Conservation (phyloP, 148 eudicot genomes). For the Salicornia ramosissima region DNA sequence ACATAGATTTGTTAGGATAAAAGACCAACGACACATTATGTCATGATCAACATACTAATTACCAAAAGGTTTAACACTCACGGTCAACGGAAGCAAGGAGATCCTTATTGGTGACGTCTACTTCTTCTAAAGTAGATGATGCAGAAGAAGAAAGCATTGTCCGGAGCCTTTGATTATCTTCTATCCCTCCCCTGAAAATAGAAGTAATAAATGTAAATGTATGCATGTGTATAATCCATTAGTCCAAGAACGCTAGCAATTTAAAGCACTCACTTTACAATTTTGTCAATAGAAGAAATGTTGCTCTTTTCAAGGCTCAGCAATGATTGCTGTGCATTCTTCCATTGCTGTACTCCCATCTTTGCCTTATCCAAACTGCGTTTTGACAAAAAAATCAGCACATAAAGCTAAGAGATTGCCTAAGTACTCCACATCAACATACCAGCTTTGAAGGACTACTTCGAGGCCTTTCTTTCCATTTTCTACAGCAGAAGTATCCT, state of each 20-base stretch:
- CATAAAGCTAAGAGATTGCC: neutral
- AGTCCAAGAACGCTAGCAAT: conserved; percentile 6
- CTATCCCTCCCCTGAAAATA: conserved; percentile 62
- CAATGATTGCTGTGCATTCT: conserved; percentile 74
- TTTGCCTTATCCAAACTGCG: conserved; percentile 73
- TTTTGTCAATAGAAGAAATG: conserved; percentile 73
- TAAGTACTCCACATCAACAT: conserved; percentile 7
- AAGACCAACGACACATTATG: neutral
- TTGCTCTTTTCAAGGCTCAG: conserved; percentile 71
- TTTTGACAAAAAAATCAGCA: neutral
- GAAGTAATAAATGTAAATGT: neutral
- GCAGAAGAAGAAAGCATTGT: conserved; percentile 72
- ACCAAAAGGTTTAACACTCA: conserved; percentile 32
- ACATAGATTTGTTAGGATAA: conserved; percentile 2
- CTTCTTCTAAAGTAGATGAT: conserved; percentile 66
- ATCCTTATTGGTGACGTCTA: conserved; percentile 64
- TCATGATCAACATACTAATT: neutral
- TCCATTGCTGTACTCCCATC: conserved; percentile 84
- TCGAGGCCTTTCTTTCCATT: conserved; percentile 70
- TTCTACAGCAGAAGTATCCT: conserved; percentile 78
- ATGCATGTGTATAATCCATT: neutral
- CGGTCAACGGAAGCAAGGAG: conserved; percentile 73
- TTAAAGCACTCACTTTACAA: conserved; percentile 53
- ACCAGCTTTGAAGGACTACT: conserved; percentile 77
- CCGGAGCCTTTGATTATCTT: conserved; percentile 67